Base-by-base conservation (phyloP, 768 basidiomycete species). In the Pleurotus giganteus region DNA sequence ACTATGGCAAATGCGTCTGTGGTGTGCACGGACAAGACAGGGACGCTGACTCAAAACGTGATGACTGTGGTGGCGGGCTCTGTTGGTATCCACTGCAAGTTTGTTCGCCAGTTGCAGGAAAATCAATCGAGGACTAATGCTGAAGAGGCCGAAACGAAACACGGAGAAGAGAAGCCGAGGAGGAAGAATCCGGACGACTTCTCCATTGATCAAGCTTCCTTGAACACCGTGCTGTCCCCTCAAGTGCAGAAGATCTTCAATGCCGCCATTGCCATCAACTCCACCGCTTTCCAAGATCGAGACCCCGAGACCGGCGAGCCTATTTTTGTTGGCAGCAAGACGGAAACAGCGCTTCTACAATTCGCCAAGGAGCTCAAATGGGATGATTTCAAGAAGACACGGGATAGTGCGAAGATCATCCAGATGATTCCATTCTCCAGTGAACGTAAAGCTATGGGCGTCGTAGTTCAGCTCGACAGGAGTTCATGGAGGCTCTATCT, bases 1-100 rank as follows among this genome's bases (percentile, higher is more conserved):
- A 98, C 94, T 0, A 98, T 98, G 96, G 96, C 91, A 19, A 98
- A 98, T 62, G 91, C 96, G 4, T 95, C 90, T 19, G 94, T 98
- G 56, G 83, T 98, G 3, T 94, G 93, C 71, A 95, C 94, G 12
- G 94, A 95, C 78, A 95, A 96, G 74, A 96, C 94, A 1, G 96
- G 96, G 32, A 98, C 96, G 7, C 85, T 99, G 21, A 99, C 97
- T 0, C 88, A 92, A 66, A 98, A 98, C 72, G 74, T 74, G 61
- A 99, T 99, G 97, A 85, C 88, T 8, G 91, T 98, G 59, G 97
- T 99, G 47, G 95, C 96, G 19, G 95, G 95, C 34, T 94, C 94
- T 9, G 75, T 98, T 47, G 97, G 97, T 23, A 84, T 98, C 47
- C 88, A 95, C 63, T 92, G 87, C 64, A 98, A 98, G 71, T 98